These are phyloP conservation scores for Abrus precatorius DNA, from an alignment of 306 rosid genomes.

Conservation along the genomic window DNA sequence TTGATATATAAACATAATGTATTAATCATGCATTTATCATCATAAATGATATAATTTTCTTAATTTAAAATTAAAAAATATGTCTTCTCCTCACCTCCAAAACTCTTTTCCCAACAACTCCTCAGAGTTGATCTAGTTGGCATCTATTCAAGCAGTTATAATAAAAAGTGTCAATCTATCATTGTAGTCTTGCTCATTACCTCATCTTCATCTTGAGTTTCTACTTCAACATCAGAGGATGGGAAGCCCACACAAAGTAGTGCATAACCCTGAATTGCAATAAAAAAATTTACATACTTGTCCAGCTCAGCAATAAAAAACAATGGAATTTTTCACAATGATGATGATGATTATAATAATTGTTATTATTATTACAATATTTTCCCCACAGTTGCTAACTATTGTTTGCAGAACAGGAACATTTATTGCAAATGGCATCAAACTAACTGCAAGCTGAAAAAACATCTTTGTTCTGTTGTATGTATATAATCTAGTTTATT, in stretches of 20 bases:
- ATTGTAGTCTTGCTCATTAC: slow-evolving; percentile 52
- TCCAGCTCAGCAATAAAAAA: slow-evolving; percentile 38
- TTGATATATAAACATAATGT: too few relatives aligned
- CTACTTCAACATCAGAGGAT: slow-evolving; percentile 89
- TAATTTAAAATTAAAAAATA: too few relatives aligned
- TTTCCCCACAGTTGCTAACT: slow-evolving; percentile 26
- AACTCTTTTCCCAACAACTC: not conserved
- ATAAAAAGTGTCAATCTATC: slow-evolving; percentile 26
- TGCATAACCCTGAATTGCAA: slow-evolving; percentile 88
- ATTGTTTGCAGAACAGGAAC: slow-evolving; percentile 20
- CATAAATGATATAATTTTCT: too few relatives aligned
- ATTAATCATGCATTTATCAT: too few relatives aligned
- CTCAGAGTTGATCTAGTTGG: not conserved
- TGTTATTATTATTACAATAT: not conserved
- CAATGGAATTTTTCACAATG: not conserved
- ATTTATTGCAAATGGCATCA: slow-evolving; percentile 20
- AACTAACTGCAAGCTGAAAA: slow-evolving; percentile 26
- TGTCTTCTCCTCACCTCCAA: too few relatives aligned
- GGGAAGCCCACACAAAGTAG: slow-evolving; percentile 98
- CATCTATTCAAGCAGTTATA: slow-evolving; percentile 30
- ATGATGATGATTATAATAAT: not conserved
- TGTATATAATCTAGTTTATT: slow-evolving; percentile 17
- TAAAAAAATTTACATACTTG: slow-evolving; percentile 14
- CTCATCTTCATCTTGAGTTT: slow-evolving; percentile 99
- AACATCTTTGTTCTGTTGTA: slow-evolving; percentile 25